Conservation (phyloP, 2,329 filamentous ascomycete species). For the Incumbomyces lentus region DNA sequence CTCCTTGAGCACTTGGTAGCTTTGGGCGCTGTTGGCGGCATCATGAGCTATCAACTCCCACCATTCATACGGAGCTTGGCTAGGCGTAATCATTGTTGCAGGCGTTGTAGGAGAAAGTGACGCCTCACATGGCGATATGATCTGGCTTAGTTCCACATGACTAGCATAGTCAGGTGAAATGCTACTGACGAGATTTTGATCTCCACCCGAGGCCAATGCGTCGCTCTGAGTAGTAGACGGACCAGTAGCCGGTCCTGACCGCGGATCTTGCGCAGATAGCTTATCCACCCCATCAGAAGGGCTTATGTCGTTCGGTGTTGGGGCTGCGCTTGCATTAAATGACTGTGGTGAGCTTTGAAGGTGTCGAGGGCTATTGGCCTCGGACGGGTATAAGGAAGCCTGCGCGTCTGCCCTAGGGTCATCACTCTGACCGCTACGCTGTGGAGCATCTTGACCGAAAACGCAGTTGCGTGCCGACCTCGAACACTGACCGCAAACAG, state of each 20-base stretch:
- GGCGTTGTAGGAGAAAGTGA: conserved; percentile 2
- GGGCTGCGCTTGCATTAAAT: neutral
- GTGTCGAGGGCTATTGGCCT: too few relatives aligned
- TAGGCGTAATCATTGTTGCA: conserved; percentile 2
- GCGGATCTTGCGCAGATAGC: neutral
- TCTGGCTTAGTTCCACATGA: neutral
- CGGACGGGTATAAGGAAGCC: neutral
- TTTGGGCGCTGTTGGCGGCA: conserved; percentile 8
- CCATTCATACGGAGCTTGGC: conserved; percentile 17
- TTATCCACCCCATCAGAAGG: neutral
- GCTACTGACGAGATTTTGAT: neutral
- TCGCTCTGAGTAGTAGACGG: neutral
- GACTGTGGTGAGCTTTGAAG: neutral
- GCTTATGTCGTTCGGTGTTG: neutral
- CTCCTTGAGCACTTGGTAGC: conserved; percentile 2
- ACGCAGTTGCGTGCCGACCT: conserved; percentile 3
- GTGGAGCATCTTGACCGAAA: neutral
- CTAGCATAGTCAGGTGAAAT: neutral
- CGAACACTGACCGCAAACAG: conserved; percentile 3
- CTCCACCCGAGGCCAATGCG: neutral
- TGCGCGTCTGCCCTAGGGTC: neutral
- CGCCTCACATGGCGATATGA: neutral
- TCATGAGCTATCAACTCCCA: conserved; percentile 20
- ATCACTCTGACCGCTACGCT: neutral
- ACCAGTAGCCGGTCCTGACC: neutral